phyloP scores from a whole-genome alignment of 768 basidiomycete genomes.

The Amanita fuliginea region DNA sequence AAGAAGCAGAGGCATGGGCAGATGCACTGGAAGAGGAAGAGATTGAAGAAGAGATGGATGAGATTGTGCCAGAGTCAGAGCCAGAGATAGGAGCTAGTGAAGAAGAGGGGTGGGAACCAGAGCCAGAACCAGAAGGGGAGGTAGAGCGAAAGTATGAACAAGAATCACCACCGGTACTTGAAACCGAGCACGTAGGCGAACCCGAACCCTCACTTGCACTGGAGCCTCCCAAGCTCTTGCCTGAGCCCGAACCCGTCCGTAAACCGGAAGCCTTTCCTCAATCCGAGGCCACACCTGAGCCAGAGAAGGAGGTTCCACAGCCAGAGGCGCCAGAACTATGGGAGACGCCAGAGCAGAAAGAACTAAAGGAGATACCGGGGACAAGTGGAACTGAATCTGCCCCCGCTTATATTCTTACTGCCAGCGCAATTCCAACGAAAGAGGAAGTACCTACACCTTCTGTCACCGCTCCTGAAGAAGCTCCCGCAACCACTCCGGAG shows the following conservation, averaged over 20 bases:
- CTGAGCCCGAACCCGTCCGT: background rate
- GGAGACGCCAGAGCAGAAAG: no score
- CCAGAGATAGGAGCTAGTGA: background rate
- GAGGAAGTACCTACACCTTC: background rate
- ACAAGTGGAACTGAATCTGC: background rate
- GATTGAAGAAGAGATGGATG: background rate
- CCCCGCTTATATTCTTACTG: background rate
- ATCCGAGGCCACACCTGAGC: background rate
- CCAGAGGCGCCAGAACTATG: background rate
- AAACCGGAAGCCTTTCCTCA: background rate
- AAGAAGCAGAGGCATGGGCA: background rate
- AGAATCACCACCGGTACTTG: background rate
- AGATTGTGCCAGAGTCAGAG: background rate
- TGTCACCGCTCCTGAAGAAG: slow-evolving; percentile 7
- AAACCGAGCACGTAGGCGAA: no score
- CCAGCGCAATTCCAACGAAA: background rate
- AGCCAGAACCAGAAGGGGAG: background rate
- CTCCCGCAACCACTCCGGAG: background rate
- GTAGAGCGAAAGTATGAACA: background rate
- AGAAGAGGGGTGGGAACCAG: background rate
- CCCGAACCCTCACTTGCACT: background rate
- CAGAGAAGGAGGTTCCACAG: background rate
- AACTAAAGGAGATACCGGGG: no score
- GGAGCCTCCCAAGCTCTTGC: background rate
- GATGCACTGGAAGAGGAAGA: background rate